phyloP scores from a whole-genome alignment of 192 early-diverging fungal genomes.

The Coemansia sp. region DNA sequence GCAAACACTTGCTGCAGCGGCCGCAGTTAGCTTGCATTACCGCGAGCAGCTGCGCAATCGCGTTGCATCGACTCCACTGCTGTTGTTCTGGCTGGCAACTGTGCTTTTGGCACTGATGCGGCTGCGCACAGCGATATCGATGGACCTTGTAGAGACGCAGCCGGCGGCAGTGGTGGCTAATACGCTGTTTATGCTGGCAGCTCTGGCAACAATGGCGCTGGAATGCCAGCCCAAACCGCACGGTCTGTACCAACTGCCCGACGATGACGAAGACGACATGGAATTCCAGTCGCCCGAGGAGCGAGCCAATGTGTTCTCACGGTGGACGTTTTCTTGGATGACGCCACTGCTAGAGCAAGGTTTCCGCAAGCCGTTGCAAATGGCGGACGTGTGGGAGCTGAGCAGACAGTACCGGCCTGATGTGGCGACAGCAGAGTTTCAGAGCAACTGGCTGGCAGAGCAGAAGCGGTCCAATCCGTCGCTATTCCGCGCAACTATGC shows the following conservation, averaged over 20 bases:
- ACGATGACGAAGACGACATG: constrained; percentile 23
- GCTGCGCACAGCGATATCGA: constrained; percentile 30
- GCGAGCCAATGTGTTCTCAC: constrained; percentile 79
- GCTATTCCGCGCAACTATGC: constrained; percentile 63
- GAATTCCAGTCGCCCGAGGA: constrained; percentile 65
- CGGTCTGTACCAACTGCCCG: constrained; percentile 23
- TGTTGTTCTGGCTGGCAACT: constrained; percentile 52
- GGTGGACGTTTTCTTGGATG: constrained; percentile 89
- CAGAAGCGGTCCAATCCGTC: constrained; percentile 65
- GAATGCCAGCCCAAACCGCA: constrained; percentile 44
- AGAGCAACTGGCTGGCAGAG: constrained; percentile 74
- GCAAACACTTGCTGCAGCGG: constrained; percentile 28
- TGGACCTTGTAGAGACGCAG: constrained; percentile 8
- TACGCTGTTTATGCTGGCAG: constrained; percentile 23
- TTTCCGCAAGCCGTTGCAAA: constrained; percentile 68
- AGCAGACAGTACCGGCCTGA: constrained; percentile 63
- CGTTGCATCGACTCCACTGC: constrained; percentile 37
- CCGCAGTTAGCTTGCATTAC: constrained; percentile 38
- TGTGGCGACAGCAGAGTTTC: constrained; percentile 68
- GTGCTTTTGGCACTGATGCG: constrained; percentile 31
- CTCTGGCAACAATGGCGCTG: constrained; percentile 28
- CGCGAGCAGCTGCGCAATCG: constrained; percentile 39
- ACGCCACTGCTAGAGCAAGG: constrained; percentile 80
- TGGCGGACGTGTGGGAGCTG: constrained; percentile 81
- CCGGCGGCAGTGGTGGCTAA: constrained; percentile 19